phyloP scores from a whole-genome alignment of 768 basidiomycete genomes.

The Chalciporus pseudorubinellus region DNA sequence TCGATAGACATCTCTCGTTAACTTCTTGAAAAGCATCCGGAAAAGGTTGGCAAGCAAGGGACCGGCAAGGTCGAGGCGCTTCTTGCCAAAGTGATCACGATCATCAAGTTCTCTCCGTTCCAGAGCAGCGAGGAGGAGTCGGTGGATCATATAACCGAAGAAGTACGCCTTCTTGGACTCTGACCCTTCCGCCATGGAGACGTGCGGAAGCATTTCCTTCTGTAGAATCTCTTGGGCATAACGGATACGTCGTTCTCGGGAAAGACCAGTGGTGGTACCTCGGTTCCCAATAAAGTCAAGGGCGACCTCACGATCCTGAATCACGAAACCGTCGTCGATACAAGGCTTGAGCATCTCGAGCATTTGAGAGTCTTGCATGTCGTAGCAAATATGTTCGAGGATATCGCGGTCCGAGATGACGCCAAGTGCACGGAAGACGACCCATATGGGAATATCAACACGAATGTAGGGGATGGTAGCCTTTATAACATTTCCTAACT shows the following conservation, averaged over 20 bases:
- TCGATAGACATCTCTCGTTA: constrained; percentile 96
- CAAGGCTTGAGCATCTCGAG: constrained; percentile 98
- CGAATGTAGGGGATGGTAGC: constrained; percentile 98
- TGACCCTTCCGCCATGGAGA: constrained; percentile 93
- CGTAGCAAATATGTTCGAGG: constrained; percentile 97
- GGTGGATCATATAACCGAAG: constrained; percentile 99
- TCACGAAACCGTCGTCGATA: constrained; percentile 97
- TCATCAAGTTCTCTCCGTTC: constrained; percentile 96
- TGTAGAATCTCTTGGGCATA: constrained; percentile 98
- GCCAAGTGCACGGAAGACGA: constrained; percentile 96
- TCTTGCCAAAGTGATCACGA: constrained; percentile 99
- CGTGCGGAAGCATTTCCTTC: constrained; percentile 97
- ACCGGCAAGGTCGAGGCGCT: constrained; percentile 93
- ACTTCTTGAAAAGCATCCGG: constrained; percentile 94
- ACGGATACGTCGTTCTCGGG: constrained; percentile 87
- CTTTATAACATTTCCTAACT: constrained; percentile 92
- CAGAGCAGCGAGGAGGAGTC: constrained; percentile 87
- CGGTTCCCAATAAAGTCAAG: constrained; percentile 98
- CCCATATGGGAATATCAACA: constrained; percentile 97
- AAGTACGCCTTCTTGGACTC: constrained; percentile 99
- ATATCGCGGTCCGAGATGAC: constrained; percentile 98
- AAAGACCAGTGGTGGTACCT: constrained; percentile 91
- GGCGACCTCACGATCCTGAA: constrained; percentile 95
- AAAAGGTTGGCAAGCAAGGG: constrained; percentile 96
- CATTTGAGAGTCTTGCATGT: constrained; percentile 94